Evolutionary conservation across 2,329 filamentous ascomycete genomes (phyloP).

Genomic region (Amesomyces nigricolor): DNA sequence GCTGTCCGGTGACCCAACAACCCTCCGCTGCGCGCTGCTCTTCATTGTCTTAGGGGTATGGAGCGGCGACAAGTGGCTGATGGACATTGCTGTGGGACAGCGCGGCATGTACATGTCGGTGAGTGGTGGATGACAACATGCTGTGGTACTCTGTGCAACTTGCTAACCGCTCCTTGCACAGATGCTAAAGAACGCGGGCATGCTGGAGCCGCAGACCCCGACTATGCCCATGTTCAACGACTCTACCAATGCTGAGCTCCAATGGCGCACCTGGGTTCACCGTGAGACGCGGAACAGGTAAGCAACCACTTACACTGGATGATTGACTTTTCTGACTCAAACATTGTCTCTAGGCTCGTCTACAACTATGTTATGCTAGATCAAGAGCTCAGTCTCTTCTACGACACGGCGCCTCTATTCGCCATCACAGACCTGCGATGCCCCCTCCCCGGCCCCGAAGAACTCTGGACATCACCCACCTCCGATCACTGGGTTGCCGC

Average conservation of each 20-base stretch:
- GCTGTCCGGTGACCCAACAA: slow-evolving; percentile 58
- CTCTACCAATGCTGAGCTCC: slow-evolving; percentile 41
- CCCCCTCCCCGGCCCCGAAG: slow-evolving; percentile 56
- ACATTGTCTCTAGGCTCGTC: slow-evolving; percentile 46
- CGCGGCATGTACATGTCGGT: slow-evolving; percentile 65
- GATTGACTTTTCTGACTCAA: slow-evolving; percentile 19
- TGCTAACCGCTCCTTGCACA: slow-evolving; percentile 21
- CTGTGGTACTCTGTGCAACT: background rate
- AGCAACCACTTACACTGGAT: slow-evolving; percentile 24
- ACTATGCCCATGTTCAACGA: slow-evolving; percentile 41
- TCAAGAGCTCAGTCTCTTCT: slow-evolving; percentile 63
- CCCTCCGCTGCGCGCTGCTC: slow-evolving; percentile 59
- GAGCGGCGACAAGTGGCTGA: slow-evolving; percentile 73
- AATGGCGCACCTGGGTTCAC: slow-evolving; percentile 60
- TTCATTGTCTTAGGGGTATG: slow-evolving; percentile 65
- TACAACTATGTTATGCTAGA: slow-evolving; percentile 73
- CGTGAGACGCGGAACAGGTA: slow-evolving; percentile 59
- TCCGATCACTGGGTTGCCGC: slow-evolving; percentile 54
- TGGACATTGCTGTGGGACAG: slow-evolving; percentile 71
- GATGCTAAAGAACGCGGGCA: slow-evolving; percentile 66
- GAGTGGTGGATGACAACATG: slow-evolving; percentile 25
- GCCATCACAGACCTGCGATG: slow-evolving; percentile 60
- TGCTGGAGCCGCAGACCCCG: slow-evolving; percentile 50
- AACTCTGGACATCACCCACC: slow-evolving; percentile 56
- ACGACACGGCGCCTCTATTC: slow-evolving; percentile 57